phyloP scores from a whole-genome alignment of 805 yeast species.

The Candida arabinofermentans region DNA sequence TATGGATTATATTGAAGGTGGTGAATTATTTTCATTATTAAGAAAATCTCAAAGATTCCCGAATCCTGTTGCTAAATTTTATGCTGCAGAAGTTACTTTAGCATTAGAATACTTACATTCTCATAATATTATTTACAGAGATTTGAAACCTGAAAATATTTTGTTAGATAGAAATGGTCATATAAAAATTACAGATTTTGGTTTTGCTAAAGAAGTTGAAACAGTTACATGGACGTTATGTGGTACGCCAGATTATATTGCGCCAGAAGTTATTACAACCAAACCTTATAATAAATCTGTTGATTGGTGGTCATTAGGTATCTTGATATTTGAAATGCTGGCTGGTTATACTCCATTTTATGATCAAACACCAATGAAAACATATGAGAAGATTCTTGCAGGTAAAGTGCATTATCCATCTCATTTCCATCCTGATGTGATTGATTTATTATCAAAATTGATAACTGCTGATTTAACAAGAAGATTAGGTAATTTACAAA shows the following conservation, averaged over 20 bases:
- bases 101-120: slow-evolving; percentile 57
- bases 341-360: slow-evolving; percentile 62
- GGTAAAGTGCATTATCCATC: slow-evolving; percentile 53
- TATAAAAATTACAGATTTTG: slow-evolving; percentile 58
- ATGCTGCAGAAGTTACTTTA: slow-evolving; percentile 58
- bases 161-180: slow-evolving; percentile 57
- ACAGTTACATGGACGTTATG: slow-evolving; percentile 60
- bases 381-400: slow-evolving; percentile 53
- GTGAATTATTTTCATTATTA: slow-evolving; percentile 52
- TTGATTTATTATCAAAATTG: slow-evolving; percentile 46
- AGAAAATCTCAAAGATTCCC: slow-evolving; percentile 58
- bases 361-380: slow-evolving; percentile 61
- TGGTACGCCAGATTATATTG: slow-evolving; percentile 63
- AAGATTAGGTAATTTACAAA: slow-evolving; percentile 54
- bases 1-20: slow-evolving; percentile 65
- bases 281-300: slow-evolving; percentile 60
- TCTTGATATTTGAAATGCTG: slow-evolving; percentile 56
- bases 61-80: slow-evolving; percentile 59
- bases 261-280: slow-evolving; percentile 63
- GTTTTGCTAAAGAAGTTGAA: slow-evolving; percentile 58
- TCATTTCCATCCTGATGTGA: slow-evolving; percentile 50
- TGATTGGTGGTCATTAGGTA: slow-evolving; percentile 66
- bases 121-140: slow-evolving; percentile 57
- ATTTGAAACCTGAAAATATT: slow-evolving; percentile 59
- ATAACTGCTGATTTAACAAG: slow-evolving; percentile 53